phyloP scores from a whole-genome alignment of 163 green algal genomes.

The Prototheca wickerhamii region DNA sequence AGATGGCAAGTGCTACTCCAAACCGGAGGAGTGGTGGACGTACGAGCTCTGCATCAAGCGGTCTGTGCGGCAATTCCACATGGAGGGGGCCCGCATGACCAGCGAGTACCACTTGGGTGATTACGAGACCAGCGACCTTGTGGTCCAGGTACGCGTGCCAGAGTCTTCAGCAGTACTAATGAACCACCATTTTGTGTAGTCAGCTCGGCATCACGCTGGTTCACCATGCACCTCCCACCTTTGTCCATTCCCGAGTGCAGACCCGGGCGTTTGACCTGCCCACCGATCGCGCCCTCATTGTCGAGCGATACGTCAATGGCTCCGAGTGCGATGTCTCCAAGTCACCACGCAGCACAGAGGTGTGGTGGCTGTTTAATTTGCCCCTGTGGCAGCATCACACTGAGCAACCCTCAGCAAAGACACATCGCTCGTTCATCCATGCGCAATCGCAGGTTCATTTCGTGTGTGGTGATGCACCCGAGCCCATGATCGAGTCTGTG shows the following conservation, averaged over 20 bases:
- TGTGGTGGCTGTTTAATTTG: not conserved
- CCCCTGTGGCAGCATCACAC: too few species aligned
- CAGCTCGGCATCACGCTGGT: too few species aligned
- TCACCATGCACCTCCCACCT: too few species aligned
- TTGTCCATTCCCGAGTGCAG: too few species aligned
- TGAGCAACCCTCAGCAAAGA: too few species aligned
- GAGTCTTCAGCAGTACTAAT: too few species aligned
- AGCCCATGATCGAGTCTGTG: conserved; percentile 40
- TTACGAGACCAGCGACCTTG: too few species aligned
- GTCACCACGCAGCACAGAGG: not conserved
- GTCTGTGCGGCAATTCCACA: conserved; percentile 67
- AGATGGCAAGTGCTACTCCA: conserved; percentile 54
- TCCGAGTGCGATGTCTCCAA: not conserved
- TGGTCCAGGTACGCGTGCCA: too few species aligned
- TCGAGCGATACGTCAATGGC: not conserved
- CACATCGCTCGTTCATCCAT: not conserved
- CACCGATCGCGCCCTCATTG: not conserved
- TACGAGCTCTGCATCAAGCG: conserved; percentile 86
- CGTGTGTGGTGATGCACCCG: conserved; percentile 33
- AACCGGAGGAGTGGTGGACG: conserved; percentile 77
- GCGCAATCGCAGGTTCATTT: conserved; percentile 41
- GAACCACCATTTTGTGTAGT: too few species aligned
- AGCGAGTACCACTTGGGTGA: conserved; percentile 52
- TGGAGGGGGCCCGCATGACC: conserved; percentile 32
- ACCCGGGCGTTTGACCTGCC: too few species aligned